Evolutionary conservation across 805 yeast genomes (phyloP).

Genomic region (Candida peoriensis): DNA sequence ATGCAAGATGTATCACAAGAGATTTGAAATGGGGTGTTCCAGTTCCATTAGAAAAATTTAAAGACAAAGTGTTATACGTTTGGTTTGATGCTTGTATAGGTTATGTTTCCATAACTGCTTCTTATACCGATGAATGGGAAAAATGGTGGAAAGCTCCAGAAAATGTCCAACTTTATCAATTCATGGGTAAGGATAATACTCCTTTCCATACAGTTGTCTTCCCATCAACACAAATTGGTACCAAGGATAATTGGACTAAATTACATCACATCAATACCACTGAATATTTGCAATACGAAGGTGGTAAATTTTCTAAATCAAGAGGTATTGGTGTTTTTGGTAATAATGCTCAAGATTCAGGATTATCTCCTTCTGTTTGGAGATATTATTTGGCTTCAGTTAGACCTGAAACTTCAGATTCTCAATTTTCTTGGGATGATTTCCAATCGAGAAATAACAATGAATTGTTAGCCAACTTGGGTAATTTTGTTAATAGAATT

Average conservation of each 20-base stretch:
- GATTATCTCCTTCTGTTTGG: slow-evolving; percentile 91
- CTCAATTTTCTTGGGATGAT: slow-evolving; percentile 97
- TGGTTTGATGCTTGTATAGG: slow-evolving; percentile 99
- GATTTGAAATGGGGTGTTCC: slow-evolving; percentile 99
- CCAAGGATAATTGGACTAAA: slow-evolving; percentile 84
- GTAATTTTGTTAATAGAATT: slow-evolving; percentile 93
- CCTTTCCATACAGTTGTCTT: slow-evolving; percentile 98
- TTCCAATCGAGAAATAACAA: slow-evolving; percentile 91
- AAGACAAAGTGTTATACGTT: slow-evolving; percentile 89
- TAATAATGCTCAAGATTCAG: slow-evolving; percentile 92
- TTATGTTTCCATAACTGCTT: slow-evolving; percentile 92
- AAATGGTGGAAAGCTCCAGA: slow-evolving; percentile 97
- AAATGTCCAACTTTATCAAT: slow-evolving; percentile 82
- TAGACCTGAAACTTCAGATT: slow-evolving; percentile 93
- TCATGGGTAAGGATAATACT: slow-evolving; percentile 99
- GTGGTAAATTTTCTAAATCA: slow-evolving; percentile 97
- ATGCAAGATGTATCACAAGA: slow-evolving; percentile 94
- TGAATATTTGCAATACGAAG: slow-evolving; percentile 95
- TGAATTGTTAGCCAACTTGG: slow-evolving; percentile 91
- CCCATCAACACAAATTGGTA: slow-evolving; percentile 91
- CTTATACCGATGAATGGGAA: slow-evolving; percentile 75
- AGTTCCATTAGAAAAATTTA: slow-evolving; percentile 83
- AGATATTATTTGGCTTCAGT: slow-evolving; percentile 90
- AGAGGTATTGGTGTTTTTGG: slow-evolving; percentile 98
- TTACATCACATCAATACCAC: slow-evolving; percentile 89